A percentile compares a stretch with the other conserved stretches of the same genome.
Evolutionary conservation across 208 protist genomes (phyloP).

Genomic region (Leishmania guyanensis): DNA sequence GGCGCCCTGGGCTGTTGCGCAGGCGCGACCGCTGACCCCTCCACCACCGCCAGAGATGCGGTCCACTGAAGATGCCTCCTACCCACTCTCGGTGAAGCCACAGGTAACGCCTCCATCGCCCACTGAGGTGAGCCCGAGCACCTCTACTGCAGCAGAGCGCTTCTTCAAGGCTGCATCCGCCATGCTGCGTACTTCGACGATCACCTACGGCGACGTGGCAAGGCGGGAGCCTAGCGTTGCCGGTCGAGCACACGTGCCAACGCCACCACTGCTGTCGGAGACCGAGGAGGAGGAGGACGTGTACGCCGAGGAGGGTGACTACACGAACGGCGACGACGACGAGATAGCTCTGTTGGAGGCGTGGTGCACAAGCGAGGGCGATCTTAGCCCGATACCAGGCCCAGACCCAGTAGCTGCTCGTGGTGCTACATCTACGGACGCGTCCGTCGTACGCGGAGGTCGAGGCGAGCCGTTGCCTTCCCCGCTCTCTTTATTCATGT

Average conservation of each 20-base stretch:
- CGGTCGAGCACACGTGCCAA: neutral
- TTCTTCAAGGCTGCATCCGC: conserved; percentile 25
- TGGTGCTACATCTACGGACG: neutral
- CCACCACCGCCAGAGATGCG: neutral
- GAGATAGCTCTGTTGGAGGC: conserved; percentile 17
- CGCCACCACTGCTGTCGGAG: neutral
- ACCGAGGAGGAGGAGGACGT: neutral
- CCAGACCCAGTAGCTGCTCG: neutral
- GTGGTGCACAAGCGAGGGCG: conserved; percentile 24
- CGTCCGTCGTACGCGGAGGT: neutral
- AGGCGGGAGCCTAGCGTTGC: neutral
- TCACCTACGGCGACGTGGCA: neutral
- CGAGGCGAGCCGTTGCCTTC: neutral
- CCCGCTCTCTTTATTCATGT: conserved; percentile 10
- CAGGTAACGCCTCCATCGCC: neutral
- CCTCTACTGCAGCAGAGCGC: conserved; percentile 12
- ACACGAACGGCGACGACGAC: neutral
- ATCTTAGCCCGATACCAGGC: conserved; percentile 10
- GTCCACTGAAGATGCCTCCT: neutral
- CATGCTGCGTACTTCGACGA: conserved; percentile 9
- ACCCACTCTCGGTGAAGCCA: neutral
- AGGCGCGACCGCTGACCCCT: neutral
- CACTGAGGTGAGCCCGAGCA: neutral
- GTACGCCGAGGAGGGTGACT: neutral
- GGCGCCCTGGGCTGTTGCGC: neutral